These are phyloP conservation scores for Neofusicoccum parvum DNA, from an alignment of 2,329 filamentous ascomycete genomes.

Conservation along the genomic window DNA sequence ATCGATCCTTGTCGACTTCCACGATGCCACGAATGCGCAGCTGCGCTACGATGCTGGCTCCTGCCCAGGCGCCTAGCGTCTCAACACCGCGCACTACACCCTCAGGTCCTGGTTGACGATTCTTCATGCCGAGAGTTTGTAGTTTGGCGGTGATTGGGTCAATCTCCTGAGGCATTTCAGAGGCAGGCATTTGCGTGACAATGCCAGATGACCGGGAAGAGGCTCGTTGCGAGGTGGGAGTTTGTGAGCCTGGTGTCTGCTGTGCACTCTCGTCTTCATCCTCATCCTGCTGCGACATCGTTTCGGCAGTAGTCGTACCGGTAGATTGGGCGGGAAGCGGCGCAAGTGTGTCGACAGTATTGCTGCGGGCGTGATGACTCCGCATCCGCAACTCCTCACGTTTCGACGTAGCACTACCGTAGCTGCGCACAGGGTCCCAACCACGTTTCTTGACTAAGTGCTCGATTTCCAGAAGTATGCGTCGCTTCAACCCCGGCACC, in stretches of 20 bases:
- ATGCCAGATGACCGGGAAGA: constrained; percentile 18
- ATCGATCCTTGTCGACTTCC: constrained; percentile 71
- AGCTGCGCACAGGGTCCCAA: constrained; percentile 77
- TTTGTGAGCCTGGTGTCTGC: neutral
- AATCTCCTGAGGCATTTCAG: constrained; percentile 50
- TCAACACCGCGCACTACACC: constrained; percentile 68
- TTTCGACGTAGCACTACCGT: constrained; percentile 56
- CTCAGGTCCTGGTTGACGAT: constrained; percentile 48
- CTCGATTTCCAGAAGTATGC: constrained; percentile 75
- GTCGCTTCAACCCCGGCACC: constrained; percentile 76
- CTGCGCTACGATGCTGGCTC: constrained; percentile 70
- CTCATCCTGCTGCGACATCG: constrained; percentile 4
- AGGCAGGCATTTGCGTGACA: constrained; percentile 33
- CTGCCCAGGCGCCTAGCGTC: constrained; percentile 73
- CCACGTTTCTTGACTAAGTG: constrained; percentile 67
- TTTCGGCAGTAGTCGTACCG: neutral
- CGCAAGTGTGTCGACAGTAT: constrained; percentile 11
- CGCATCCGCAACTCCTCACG: constrained; percentile 24
- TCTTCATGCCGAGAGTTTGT: constrained; percentile 49
- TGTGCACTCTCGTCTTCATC: neutral
- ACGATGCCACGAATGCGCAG: constrained; percentile 70
- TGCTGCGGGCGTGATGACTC: constrained; percentile 20
- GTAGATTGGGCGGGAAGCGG: neutral
- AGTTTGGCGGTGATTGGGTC: constrained; percentile 64
- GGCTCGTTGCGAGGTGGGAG: neutral